A percentile compares a stretch with the other conserved stretches of the same genome.
Conservation (phyloP, 2,329 filamentous ascomycete genomes). For the Tolypocladium endophyticum region DNA sequence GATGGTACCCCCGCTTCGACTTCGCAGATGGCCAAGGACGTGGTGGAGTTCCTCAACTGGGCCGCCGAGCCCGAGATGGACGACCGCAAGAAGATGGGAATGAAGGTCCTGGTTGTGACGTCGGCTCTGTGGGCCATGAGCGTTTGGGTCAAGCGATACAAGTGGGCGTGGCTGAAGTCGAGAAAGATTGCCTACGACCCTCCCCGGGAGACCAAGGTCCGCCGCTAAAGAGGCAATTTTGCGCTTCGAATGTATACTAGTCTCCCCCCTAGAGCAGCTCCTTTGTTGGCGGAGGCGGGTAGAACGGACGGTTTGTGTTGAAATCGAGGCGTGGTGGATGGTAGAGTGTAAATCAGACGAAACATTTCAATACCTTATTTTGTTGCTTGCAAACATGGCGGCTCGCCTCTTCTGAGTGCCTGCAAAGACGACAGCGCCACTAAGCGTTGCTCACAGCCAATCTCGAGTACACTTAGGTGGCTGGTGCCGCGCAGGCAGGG, state of each 20-base stretch:
- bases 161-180: conserved; percentile 94
- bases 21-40: conserved; percentile 99
- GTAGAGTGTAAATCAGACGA: conserved; percentile 43
- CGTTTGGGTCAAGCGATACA: conserved; percentile 99
- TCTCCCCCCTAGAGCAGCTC: conserved; percentile 29
- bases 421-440: background rate
- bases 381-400: conserved; percentile 3
- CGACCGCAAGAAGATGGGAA: conserved; percentile 97
- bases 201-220: conserved; percentile 45
- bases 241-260: conserved; percentile 30
- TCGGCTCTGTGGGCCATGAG: conserved; percentile 74
- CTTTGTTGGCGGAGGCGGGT: conserved; percentile 32
- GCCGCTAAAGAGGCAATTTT: conserved; percentile 28
- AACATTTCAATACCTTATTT: conserved; percentile 27
- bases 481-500: background rate
- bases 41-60: conserved; percentile 99
- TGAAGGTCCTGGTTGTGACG: conserved; percentile 83
- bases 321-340: conserved; percentile 19
- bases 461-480: background rate
- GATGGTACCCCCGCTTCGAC: conserved; percentile 88
- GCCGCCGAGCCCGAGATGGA: conserved; percentile 98
- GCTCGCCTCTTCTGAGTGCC: background rate
- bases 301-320: conserved; percentile 21
- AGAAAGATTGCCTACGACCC: conserved; percentile 87
- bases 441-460: background rate